phyloP scores from a whole-genome alignment of 495 filamentous ascomycete genomes.

The Thozetella sp. region DNA sequence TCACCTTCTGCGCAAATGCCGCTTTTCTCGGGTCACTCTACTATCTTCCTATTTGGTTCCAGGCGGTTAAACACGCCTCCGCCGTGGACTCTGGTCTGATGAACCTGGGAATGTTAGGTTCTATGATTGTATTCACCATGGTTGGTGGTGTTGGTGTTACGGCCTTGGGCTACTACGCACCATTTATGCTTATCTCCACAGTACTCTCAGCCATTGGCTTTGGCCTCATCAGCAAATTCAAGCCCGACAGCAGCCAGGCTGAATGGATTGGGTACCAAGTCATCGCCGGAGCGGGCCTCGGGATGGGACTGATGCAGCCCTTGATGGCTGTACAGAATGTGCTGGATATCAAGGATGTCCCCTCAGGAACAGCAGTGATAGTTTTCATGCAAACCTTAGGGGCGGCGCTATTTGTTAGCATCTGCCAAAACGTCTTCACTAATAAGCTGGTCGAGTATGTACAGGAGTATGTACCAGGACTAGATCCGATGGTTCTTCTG shows the following conservation, averaged over 20 bases:
- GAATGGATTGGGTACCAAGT: conserved; percentile 82
- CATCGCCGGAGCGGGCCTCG: conserved; percentile 69
- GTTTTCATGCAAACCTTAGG: conserved; percentile 73
- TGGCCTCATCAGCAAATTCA: conserved; percentile 69
- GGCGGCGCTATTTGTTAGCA: conserved; percentile 72
- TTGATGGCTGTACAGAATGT: conserved; percentile 72
- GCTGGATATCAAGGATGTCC: conserved; percentile 60
- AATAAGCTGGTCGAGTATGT: conserved; percentile 68
- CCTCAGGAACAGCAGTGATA: conserved; percentile 67
- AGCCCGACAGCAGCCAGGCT: conserved; percentile 47
- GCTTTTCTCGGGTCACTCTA: conserved; percentile 70
- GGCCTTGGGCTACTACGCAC: conserved; percentile 72
- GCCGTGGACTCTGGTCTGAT: conserved; percentile 76
- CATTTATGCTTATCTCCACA: conserved; percentile 66
- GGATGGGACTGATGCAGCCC: conserved; percentile 67
- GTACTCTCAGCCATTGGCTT: conserved; percentile 65
- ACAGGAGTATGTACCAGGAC: conserved; percentile 43
- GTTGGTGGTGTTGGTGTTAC: conserved; percentile 61
- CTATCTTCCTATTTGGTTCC: conserved; percentile 91
- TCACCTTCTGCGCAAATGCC: conserved; percentile 57
- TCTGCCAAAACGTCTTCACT: conserved; percentile 77
- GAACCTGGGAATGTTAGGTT: conserved; percentile 73
- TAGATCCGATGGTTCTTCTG: conserved; percentile 52
- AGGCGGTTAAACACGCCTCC: conserved; percentile 71
- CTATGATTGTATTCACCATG: conserved; percentile 61